Evolutionary conservation across 2,329 filamentous ascomycete genomes (phyloP).

Genomic region (Hawksworthiomyces lignivorus): DNA sequence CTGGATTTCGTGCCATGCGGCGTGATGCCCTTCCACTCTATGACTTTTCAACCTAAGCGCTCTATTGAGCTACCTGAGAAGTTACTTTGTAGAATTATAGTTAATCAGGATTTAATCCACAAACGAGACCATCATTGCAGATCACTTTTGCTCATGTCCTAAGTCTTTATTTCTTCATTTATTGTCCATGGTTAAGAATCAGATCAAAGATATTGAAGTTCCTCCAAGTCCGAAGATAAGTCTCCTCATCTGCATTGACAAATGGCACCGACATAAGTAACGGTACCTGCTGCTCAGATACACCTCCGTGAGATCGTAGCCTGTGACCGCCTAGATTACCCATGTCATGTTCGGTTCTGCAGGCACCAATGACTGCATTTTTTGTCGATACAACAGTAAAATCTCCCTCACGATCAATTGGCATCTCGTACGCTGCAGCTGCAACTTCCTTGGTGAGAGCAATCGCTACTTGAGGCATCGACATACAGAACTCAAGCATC

Average conservation of each 20-base stretch:
- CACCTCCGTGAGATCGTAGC: constrained; percentile 32
- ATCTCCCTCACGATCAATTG: constrained; percentile 31
- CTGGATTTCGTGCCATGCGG: too few species aligned
- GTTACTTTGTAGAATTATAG: too few species aligned
- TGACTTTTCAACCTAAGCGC: too few species aligned
- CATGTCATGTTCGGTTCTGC: constrained; percentile 27
- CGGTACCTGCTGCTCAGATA: constrained; percentile 31
- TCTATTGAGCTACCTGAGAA: too few species aligned
- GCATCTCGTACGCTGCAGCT: constrained; percentile 28
- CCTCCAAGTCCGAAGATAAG: constrained; percentile 21
- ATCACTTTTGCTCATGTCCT: too few species aligned
- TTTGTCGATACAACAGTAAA: constrained; percentile 30
- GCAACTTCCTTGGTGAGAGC: constrained; percentile 25
- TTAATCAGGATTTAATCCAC: too few species aligned
- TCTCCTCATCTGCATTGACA: constrained; percentile 7
- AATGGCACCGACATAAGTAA: constrained; percentile 24
- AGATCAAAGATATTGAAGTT: constrained; percentile 33
- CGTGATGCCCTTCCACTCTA: too few species aligned
- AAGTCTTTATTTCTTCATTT: too few species aligned
- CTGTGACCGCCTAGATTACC: constrained; percentile 24
- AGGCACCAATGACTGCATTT: constrained; percentile 29
- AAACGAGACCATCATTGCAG: too few species aligned
- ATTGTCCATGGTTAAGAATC: constrained; percentile 22
- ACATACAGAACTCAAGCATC: constrained; percentile 22
- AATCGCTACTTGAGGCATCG: constrained; percentile 25